Evolutionary conservation across 2,329 filamentous ascomycete species (phyloP).

Genomic region (Albophoma yamanashiensis): DNA sequence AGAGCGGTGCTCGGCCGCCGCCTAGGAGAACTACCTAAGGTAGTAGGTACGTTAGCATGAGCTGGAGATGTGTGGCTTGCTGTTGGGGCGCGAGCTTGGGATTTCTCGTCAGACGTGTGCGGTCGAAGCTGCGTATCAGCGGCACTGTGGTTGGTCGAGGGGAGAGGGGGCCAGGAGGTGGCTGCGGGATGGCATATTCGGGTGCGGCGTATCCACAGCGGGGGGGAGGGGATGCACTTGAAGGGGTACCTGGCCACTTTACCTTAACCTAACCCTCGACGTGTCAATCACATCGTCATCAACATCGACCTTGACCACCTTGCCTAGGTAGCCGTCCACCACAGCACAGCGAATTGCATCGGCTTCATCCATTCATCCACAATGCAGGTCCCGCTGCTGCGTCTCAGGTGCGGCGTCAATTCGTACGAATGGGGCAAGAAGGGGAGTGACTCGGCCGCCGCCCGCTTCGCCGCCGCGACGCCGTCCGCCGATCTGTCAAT

Average conservation of each 20-base stretch:
- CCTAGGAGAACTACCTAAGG: too few relatives aligned
- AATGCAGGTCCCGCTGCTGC: conserved; percentile 72
- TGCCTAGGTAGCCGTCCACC: background rate
- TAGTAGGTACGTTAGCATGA: too few relatives aligned
- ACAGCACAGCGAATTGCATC: too few relatives aligned
- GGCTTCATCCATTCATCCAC: too few relatives aligned
- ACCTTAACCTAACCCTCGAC: background rate
- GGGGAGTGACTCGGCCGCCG: conserved; percentile 76
- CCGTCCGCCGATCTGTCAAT: conserved; percentile 64
- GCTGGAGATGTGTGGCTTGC: background rate
- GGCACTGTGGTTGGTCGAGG: background rate
- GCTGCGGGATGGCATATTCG: background rate
- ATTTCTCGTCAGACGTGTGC: too few relatives aligned
- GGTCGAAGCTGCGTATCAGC: background rate
- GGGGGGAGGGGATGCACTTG: background rate
- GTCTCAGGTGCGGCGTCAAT: conserved; percentile 86
- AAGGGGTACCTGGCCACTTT: background rate
- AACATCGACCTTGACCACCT: background rate
- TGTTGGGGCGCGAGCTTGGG: too few relatives aligned
- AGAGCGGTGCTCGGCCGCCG: background rate
- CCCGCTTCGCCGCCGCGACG: conserved; percentile 80
- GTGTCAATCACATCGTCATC: background rate
- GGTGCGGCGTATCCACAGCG: background rate
- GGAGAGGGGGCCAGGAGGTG: background rate
- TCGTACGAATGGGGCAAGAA: conserved; percentile 99